phyloP scores from a whole-genome alignment of 495 filamentous ascomycete genomes.

The Glarea lozoyensis region DNA sequence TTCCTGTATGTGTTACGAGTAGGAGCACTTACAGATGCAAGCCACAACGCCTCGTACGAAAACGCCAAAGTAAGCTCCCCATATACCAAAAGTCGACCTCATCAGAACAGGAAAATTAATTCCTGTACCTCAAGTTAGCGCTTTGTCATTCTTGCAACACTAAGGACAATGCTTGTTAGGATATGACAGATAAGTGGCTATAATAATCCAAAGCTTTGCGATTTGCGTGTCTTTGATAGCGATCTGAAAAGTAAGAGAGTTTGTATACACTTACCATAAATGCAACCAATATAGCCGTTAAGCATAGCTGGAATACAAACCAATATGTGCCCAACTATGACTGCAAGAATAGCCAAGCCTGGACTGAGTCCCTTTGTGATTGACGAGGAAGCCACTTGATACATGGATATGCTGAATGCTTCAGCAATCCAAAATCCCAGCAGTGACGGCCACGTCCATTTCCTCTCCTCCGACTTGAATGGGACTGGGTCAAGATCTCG shows the following conservation, averaged over 20 bases:
- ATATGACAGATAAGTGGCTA: too few relatives aligned
- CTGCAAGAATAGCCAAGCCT: slow-evolving; percentile 36
- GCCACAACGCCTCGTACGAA: slow-evolving; percentile 38
- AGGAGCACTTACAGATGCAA: slow-evolving; percentile 27
- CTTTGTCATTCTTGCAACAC: too few relatives aligned
- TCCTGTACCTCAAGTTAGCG: too few relatives aligned
- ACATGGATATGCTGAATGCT: slow-evolving; percentile 10
- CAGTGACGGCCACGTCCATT: slow-evolving; percentile 33
- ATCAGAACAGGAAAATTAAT: slow-evolving; percentile 57
- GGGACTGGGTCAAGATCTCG: slow-evolving; percentile 41
- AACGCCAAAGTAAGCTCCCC: slow-evolving; percentile 45
- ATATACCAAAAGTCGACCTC: slow-evolving; percentile 53
- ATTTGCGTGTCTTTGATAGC: too few relatives aligned
- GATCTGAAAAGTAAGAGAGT: too few relatives aligned
- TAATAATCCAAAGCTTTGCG: too few relatives aligned
- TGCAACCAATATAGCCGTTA: slow-evolving; percentile 46
- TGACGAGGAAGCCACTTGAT: slow-evolving; percentile 18
- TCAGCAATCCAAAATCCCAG: slow-evolving; percentile 22
- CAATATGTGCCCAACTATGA: slow-evolving; percentile 33
- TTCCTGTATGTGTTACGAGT: neutral
- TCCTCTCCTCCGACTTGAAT: slow-evolving; percentile 25
- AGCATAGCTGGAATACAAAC: slow-evolving; percentile 27
- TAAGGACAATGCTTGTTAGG: too few relatives aligned
- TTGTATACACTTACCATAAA: too few relatives aligned
- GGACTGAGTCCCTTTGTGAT: slow-evolving; percentile 40